Evolutionary conservation across 306 rosid genomes (phyloP), one percentile per base, ranked within the genome.

Genomic region (Acacia confusa): DNA sequence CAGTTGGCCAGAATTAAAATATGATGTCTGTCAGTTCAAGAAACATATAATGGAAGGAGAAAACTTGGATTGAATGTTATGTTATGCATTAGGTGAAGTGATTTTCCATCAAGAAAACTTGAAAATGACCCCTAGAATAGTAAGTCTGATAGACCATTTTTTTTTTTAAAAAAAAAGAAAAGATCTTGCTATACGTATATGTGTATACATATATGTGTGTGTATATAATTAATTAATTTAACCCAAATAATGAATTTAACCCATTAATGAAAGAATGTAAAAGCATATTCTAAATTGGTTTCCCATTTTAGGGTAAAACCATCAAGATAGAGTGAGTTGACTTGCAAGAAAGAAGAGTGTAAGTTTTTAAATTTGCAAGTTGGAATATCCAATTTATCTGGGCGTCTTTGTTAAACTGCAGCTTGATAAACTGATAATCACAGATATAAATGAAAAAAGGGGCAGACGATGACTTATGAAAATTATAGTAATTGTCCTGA

Each of bases 351-450:
- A 67, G 41, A 16, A 58, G 41, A 76, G 36, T 36, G 48, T 79
- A 74, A 63, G 88, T 81, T 78, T 22, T 68, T 82, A 73, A 43
- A 74, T 70, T 28, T 11, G 80, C 84, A 85, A 84, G 75, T 86
- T 80, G 88, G 12, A 41, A 60, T 58, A 83, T 64, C 68, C 52
- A 75, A 75, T 84, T 86, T 27, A 30, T 16, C 6, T 15, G 63
- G 71, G 73, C 44, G 27, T 38, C 34, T 53, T 53, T n/a, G 30
- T 53, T 24, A 25, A n/a, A 24, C 16, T 19, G 28, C 22, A 69
- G 43, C 66, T 72, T 72, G 25, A 78, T 2, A 68, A 22, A 28
- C 16, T 72, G 72, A 30, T 4, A 2, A 65, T 40, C 2, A 12
- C n/a, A 6, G 32, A 24, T 16, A 53, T 30, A 45, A 16, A 65